Conservation (phyloP, 2,329 filamentous ascomycete genomes). For the Daldinia sp. region DNA sequence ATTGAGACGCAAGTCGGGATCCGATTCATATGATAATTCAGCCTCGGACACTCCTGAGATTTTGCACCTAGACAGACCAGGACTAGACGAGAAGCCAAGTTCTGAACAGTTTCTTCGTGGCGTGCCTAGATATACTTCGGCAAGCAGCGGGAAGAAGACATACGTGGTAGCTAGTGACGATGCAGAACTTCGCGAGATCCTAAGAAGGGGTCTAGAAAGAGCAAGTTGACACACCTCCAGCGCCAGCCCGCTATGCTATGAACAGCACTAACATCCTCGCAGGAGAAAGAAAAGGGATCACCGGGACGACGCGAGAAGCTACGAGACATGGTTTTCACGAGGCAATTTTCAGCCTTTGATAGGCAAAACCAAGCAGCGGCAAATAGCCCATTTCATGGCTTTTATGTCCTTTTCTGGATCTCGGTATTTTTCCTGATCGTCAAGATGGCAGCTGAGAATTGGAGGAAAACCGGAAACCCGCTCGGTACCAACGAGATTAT, state of each 20-base stretch:
- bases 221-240: conserved; percentile 32
- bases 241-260: background rate
- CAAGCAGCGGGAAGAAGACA: conserved; percentile 39
- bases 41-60: conserved; percentile 45
- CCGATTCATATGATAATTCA: conserved; percentile 45
- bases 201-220: conserved; percentile 51
- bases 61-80: conserved; percentile 31
- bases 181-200: conserved; percentile 56
- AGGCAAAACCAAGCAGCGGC: conserved; percentile 73
- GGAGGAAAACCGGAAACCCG: conserved; percentile 73
- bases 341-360: conserved; percentile 80
- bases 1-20: conserved; percentile 39
- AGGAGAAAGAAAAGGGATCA: conserved; percentile 41
- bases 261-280: conserved; percentile 16
- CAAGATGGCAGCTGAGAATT: conserved; percentile 76
- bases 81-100: conserved; percentile 22
- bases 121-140: conserved; percentile 15
- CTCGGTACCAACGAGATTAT: conserved; percentile 80
- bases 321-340: conserved; percentile 75
- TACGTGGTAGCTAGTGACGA: conserved; percentile 52
- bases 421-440: conserved; percentile 74
- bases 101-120: conserved; percentile 26
- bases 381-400: conserved; percentile 80
- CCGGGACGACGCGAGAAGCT: conserved; percentile 53
- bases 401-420: conserved; percentile 85